phyloP scores from a whole-genome alignment of 305 asterid species.

The Fraxinus paxiana region DNA sequence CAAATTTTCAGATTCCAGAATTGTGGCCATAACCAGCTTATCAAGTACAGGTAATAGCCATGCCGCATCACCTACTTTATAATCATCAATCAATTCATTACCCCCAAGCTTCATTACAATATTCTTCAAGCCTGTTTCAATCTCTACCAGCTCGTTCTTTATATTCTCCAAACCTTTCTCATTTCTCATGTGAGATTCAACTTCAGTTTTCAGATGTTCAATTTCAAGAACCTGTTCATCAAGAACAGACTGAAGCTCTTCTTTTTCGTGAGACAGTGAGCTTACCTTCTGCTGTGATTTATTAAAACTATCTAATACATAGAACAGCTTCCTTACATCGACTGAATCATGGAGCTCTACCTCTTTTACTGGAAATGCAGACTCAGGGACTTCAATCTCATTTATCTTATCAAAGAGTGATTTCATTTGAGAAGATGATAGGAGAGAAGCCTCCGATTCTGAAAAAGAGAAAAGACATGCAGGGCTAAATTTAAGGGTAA shows the following conservation, averaged over 20 bases:
- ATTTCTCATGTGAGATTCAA: slow-evolving; percentile 33
- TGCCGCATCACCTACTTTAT: slow-evolving; percentile 37
- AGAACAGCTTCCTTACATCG: slow-evolving; percentile 59
- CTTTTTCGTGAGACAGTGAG: slow-evolving; percentile 53
- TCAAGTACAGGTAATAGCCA: slow-evolving; percentile 60
- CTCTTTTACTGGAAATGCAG: slow-evolving; percentile 37
- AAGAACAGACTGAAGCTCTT: slow-evolving; percentile 51
- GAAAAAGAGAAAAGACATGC: slow-evolving; percentile 17
- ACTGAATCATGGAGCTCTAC: slow-evolving; percentile 38
- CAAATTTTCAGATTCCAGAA: slow-evolving; percentile 58
- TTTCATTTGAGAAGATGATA: slow-evolving; percentile 60
- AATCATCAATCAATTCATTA: slow-evolving; percentile 48
- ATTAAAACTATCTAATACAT: slow-evolving; percentile 56
- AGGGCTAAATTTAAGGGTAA: slow-evolving; percentile 9
- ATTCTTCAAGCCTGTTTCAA: slow-evolving; percentile 53
- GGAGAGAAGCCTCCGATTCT: slow-evolving; percentile 51
- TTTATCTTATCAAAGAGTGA: slow-evolving; percentile 62
- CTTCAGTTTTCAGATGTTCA: slow-evolving; percentile 55
- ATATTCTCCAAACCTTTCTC: slow-evolving; percentile 43
- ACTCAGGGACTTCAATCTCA: slow-evolving; percentile 50
- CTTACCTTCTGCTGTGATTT: slow-evolving; percentile 44
- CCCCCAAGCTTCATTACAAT: slow-evolving; percentile 67
- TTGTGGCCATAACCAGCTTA: slow-evolving; percentile 45
- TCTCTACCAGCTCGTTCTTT: slow-evolving; percentile 48
- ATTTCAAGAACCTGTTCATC: slow-evolving; percentile 54